A percentile compares a stretch with the other conserved stretches of the same genome.
Evolutionary conservation across 306 rosid species (phyloP).

Genomic region (Dryas octopetala): DNA sequence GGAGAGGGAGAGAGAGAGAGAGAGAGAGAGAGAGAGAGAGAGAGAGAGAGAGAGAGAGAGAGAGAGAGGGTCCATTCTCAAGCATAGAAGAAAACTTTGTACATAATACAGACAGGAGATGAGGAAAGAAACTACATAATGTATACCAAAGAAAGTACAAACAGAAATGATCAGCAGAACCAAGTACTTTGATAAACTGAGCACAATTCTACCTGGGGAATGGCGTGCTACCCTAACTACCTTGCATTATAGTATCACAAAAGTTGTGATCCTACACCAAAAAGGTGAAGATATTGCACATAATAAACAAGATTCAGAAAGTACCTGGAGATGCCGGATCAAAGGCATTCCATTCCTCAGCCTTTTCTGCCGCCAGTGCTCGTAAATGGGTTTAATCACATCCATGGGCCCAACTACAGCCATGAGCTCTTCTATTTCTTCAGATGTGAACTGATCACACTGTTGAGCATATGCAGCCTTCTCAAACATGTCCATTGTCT

Average conservation of each 20-base stretch:
- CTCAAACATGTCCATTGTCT: conserved; percentile 79
- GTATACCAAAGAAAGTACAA: not conserved
- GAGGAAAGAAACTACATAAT: not conserved
- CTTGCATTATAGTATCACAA: not conserved
- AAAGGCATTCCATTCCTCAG: conserved; percentile 78
- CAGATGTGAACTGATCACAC: conserved; percentile 56
- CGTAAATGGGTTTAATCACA: conserved; percentile 54
- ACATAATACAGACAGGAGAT: not conserved
- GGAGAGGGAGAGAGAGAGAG: no score
- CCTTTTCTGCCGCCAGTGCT: conserved; percentile 77
- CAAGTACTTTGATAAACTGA: not conserved
- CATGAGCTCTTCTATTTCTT: conserved; percentile 74
- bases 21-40: no score
- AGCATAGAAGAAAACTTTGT: not conserved
- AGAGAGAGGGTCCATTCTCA: not conserved
- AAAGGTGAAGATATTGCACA: not conserved
- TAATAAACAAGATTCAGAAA: conserved; percentile 9
- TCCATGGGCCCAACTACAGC: conserved; percentile 47
- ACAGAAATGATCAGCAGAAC: not conserved
- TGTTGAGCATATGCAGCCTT: conserved; percentile 75
- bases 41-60: no score
- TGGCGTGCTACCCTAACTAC: not conserved
- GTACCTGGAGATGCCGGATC: conserved; percentile 91
- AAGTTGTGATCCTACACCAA: not conserved
- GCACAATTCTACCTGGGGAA: not conserved